These are phyloP conservation scores for Ananas comosus DNA, from an alignment of 176 grass and related monocot genomes.

Conservation along the genomic window DNA sequence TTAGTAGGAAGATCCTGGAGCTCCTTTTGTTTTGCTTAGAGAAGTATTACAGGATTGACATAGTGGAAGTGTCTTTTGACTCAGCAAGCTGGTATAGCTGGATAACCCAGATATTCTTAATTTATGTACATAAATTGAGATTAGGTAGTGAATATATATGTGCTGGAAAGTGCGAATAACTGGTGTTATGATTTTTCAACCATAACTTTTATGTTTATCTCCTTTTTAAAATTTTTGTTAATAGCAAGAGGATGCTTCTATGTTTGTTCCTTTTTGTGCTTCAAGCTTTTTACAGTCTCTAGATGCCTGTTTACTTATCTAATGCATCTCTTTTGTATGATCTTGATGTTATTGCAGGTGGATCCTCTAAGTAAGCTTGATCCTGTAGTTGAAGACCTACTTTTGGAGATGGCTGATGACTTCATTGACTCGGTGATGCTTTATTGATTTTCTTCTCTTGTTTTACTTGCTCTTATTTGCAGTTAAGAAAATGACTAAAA, in stretches of 20 bases:
- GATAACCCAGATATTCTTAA: neutral
- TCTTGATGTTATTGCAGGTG: constrained; percentile 32
- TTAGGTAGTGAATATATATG: neutral
- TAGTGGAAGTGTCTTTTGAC: neutral
- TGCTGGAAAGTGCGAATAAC: no score
- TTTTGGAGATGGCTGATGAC: constrained; percentile 78
- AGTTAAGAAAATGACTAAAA: neutral
- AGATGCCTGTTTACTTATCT: neutral
- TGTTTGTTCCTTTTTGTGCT: neutral
- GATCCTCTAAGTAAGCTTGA: constrained; percentile 67
- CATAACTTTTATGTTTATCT: neutral
- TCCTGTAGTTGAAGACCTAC: constrained; percentile 67
- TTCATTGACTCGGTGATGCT: constrained; percentile 80
- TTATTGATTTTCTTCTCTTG: constrained; percentile 5
- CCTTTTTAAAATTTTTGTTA: neutral
- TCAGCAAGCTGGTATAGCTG: neutral
- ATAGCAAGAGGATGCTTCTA: neutral
- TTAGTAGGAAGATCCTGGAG: neutral
- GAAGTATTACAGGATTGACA: neutral
- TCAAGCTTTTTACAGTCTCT: neutral
- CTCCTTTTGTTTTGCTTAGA: neutral
- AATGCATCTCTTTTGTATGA: neutral
- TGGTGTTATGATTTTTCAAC: constrained; percentile 13
- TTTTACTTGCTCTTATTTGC: neutral
- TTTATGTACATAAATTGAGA: neutral